A percentile compares a stretch with the other conserved stretches of the same genome.
Evolutionary conservation across 2,329 filamentous ascomycete genomes (phyloP).

Genomic region (Colletotrichum cereale): DNA sequence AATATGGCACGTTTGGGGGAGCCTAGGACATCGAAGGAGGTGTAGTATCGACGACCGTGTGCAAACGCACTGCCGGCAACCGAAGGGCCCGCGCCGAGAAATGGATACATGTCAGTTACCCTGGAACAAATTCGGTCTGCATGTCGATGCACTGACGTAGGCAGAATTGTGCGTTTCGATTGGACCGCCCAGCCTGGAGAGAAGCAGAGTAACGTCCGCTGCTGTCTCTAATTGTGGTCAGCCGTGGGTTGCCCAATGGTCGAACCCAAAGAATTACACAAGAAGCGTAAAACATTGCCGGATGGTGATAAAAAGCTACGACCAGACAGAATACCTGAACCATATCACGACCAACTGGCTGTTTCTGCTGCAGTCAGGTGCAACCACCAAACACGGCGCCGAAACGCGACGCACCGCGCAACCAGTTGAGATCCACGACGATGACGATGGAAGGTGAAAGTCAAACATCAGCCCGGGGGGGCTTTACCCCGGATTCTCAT

Average conservation of each 20-base stretch:
- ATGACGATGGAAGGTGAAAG: slow-evolving; percentile 34
- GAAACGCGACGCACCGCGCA: slow-evolving; percentile 22
- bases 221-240: background rate
- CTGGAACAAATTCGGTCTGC: slow-evolving; percentile 10
- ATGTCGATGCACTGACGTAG: slow-evolving; percentile 18
- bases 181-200: background rate
- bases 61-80: slow-evolving; percentile 31
- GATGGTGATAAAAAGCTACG: background rate
- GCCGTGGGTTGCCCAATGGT: background rate
- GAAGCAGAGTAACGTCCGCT: background rate
- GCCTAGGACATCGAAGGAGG: slow-evolving; percentile 15
- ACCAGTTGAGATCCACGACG: slow-evolving; percentile 32
- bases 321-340: background rate
- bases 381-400: slow-evolving; percentile 12
- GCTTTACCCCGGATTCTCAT: slow-evolving; percentile 41
- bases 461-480: slow-evolving; percentile 32
- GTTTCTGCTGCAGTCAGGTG: slow-evolving; percentile 2
- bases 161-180: slow-evolving; percentile 5
- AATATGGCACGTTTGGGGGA: slow-evolving; percentile 16
- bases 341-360: background rate
- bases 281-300: background rate
- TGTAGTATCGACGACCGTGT: slow-evolving; percentile 10
- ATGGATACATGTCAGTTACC: slow-evolving; percentile 16
- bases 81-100: slow-evolving; percentile 15
- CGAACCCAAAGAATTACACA: background rate